phyloP scores from a whole-genome alignment of 192 early-diverging fungal species.

The Entophlyctis helioformis region DNA sequence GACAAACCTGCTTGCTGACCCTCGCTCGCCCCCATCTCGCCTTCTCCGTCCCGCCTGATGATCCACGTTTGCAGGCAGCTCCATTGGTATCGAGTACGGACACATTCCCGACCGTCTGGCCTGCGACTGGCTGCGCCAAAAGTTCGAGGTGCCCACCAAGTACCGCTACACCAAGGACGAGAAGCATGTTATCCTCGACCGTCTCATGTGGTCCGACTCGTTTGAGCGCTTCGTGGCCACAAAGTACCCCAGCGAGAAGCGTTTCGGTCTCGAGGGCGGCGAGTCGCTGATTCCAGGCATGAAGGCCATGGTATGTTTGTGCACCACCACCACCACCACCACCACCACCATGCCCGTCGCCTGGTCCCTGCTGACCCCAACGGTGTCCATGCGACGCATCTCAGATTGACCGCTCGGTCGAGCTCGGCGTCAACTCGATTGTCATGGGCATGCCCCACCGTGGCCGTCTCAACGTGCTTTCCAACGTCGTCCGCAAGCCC shows the following conservation, averaged over 20 bases:
- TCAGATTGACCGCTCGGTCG: constrained; percentile 89
- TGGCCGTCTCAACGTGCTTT: constrained; percentile 94
- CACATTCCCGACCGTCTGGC: constrained; percentile 93
- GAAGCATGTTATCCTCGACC: constrained; percentile 86
- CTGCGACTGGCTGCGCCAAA: constrained; percentile 93
- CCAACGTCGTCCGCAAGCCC: constrained; percentile 98
- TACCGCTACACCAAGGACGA: constrained; percentile 82
- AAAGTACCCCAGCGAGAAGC: constrained; percentile 95
- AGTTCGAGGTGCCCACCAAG: constrained; percentile 82
- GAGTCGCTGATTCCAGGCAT: constrained; percentile 96
- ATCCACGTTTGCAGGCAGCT: constrained; percentile 39
- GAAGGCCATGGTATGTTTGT: constrained; percentile 75
- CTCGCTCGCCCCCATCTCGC: no score
- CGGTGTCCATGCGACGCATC: no score
- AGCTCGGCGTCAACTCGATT: constrained; percentile 88
- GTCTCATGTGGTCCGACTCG: constrained; percentile 91
- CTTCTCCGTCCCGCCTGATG: not conserved
- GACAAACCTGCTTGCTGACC: no score
- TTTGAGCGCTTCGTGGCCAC: constrained; percentile 94
- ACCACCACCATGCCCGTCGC: no score
- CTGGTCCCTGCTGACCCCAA: no score
- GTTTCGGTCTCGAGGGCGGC: constrained; percentile 96
- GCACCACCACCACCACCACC: no score
- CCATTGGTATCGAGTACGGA: constrained; percentile 95
- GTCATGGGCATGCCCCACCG: constrained; percentile 99